Evolutionary conservation across 2,329 filamentous ascomycete species (phyloP), one percentile per base, ranked within the genome.

Genomic region (Colletotrichum sidae): DNA sequence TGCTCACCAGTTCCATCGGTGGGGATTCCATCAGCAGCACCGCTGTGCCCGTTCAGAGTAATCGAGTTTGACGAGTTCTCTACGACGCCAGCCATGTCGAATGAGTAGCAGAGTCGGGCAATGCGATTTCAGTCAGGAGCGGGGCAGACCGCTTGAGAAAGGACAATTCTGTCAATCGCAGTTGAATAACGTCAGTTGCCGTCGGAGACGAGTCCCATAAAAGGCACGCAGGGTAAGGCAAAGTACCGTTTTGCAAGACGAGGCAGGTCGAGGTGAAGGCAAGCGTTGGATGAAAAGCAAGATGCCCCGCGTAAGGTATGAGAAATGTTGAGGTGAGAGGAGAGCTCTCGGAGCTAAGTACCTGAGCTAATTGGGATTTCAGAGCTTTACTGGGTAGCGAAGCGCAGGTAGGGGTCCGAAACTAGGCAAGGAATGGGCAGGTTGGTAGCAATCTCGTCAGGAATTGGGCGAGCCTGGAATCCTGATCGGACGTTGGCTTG

Each of bases 1-100:
- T 70, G 74, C 81, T 69, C 78, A 93, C 91, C 91, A 66, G 91
- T 93, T 77, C 91, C 91, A 74, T 94, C 91, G 55, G 85, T 88
- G 55, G 90, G 85, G 49, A 88, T 77, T 52, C 85, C 78, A 65
- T 80, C 80, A 35, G 83, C 78, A 58, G 82, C 78, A 65, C 80
- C 80, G 44, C 72, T 69, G 15, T 77, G 60, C 38, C 69, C 74
- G 54, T 77, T 76, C 13, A 72, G 69, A 51, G 75, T 77, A 70
- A 85, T 74, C 41, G 79, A 77, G 71, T 84, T 84, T 71, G 81
- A 77, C 41, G 81, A 80, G 35, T 79, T 77, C 54, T 81, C 74
- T 67, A 59, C 65, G 50, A 56, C 52, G n/a, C 57, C 55, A 25
- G 55, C 47, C 56, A 67, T 61, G 52, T 45, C 47, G 55, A 39